Evolutionary conservation across 225 moss, liverwort and hornwort species (phyloP).

Genomic region (Pseudisothecium myosuroides): DNA sequence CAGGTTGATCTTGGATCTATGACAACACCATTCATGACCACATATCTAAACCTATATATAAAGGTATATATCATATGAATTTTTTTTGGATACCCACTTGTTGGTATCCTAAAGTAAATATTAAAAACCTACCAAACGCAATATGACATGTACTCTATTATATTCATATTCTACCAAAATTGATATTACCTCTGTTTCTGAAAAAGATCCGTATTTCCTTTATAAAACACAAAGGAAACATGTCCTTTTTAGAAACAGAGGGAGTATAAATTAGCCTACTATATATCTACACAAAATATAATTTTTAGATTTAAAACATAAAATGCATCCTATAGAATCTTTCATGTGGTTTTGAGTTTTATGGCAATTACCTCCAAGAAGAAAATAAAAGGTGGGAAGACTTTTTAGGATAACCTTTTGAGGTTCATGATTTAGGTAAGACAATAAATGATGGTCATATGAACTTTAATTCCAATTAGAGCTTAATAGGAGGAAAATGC

Average conservation of each 20-base stretch:
- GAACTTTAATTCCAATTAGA: background rate
- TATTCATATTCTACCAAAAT: background rate
- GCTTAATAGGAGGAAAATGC: background rate
- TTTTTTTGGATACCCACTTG: too few relatives aligned
- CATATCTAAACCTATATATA: too few relatives aligned
- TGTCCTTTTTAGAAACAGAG: too few relatives aligned
- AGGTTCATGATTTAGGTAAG: background rate
- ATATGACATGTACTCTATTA: fast-evolving
- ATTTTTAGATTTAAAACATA: background rate
- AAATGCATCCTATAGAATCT: background rate
- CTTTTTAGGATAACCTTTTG: background rate
- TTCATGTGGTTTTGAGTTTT: background rate
- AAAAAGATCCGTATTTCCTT: too few relatives aligned
- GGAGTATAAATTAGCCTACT: background rate
- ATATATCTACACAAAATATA: background rate
- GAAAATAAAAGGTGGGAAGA: background rate
- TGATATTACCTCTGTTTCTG: too few relatives aligned
- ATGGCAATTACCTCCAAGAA: fast-evolving
- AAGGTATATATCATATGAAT: too few relatives aligned
- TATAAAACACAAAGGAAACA: too few relatives aligned
- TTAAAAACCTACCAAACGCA: too few relatives aligned
- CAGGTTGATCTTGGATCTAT: fast-evolving
- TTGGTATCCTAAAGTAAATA: too few relatives aligned
- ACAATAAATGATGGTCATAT: background rate
- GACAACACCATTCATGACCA: too few relatives aligned